Evolutionary conservation across 768 basidiomycete species (phyloP).

Genomic region (Krasilnikovozyma curviuscula): DNA sequence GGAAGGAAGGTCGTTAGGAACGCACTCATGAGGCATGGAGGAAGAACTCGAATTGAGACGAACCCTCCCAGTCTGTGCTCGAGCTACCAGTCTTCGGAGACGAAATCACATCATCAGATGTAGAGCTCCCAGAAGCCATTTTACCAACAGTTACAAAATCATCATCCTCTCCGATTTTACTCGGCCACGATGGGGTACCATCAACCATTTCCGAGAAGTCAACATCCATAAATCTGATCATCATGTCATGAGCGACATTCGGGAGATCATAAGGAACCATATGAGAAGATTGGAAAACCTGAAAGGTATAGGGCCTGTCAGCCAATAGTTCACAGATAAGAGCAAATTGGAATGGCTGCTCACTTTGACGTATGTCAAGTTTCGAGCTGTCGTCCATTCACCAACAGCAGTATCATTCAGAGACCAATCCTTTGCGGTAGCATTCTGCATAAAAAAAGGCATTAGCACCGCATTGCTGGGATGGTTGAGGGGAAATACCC

Average conservation of each 20-base stretch:
- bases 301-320: not conserved
- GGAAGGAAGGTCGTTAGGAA: not conserved
- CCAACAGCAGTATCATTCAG: constrained; percentile 63
- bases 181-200: constrained; percentile 61
- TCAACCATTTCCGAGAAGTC: constrained; percentile 66
- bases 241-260: constrained; percentile 86
- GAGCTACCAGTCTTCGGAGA: not conserved
- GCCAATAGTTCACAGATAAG: not conserved
- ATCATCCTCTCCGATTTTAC: constrained; percentile 47
- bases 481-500: constrained; percentile 24
- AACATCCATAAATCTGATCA: constrained; percentile 86
- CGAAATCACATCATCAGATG: not conserved
- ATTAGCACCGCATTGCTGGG: constrained; percentile 4
- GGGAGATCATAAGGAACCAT: constrained; percentile 74
- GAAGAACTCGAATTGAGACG: constrained; percentile 14
- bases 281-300: constrained; percentile 87
- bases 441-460: constrained; percentile 16
- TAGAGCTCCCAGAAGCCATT: not conserved
- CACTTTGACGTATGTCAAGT: constrained; percentile 84
- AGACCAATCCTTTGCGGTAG: constrained; percentile 26
- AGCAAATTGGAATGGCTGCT: constrained; percentile 1
- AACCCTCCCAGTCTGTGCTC: constrained; percentile 81
- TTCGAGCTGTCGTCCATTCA: constrained; percentile 74
- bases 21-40: not conserved
- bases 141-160: not conserved